Base-by-base conservation (phyloP, 2,329 filamentous ascomycete genomes). In the Pseudocercospora crystallina region DNA sequence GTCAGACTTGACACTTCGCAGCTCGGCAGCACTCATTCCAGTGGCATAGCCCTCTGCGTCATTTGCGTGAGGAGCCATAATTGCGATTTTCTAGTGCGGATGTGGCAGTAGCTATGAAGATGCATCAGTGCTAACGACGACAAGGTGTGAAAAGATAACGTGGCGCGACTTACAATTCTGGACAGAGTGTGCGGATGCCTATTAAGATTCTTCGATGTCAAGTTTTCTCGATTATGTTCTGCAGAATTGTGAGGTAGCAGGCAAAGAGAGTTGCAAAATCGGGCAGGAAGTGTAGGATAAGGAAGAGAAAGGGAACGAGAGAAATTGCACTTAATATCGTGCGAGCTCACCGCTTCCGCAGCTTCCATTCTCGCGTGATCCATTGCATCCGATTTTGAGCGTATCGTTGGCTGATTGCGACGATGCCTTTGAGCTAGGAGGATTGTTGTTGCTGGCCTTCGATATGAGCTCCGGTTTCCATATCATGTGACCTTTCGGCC, bases 31-130 rank as follows among this genome's bases (percentile, higher is more conserved):
- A 11, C 43, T 36, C 26, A 56, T 75, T 71, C 79, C 77, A 72
- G 80, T 77, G 73, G 78, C 74, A 68, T 73, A 69, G 71, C 78
- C 76, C 70, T 78, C 75, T 68, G 69, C 69, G 65, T 81, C 82
- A 79, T 84, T 83, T 73, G 92, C 91, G 80, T 97, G 92, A 75
- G 94, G 94, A 74, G 92, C 91, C 94, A 99, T 99, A 63, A 26
- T 26, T 26, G 20, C 20, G 20, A 26, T 26, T 26, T 26, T 26
- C 20, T 26, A 7, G 20, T 4, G 20, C 4, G 20, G 20, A 4
- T 4, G 20, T 26, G 7, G 20, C 20, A 26, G 20, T 26, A 26
- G 20, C 20, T 26, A 10, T 34, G 41, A 33, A 12, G 3, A 35
- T 4, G 3, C 12, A 14, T 14, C 12, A 35, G 12, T 35, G 33